Evolutionary conservation across 495 filamentous ascomycete genomes (phyloP), one percentile per base, ranked within the genome.

Genomic region (Penicillium paxilli): DNA sequence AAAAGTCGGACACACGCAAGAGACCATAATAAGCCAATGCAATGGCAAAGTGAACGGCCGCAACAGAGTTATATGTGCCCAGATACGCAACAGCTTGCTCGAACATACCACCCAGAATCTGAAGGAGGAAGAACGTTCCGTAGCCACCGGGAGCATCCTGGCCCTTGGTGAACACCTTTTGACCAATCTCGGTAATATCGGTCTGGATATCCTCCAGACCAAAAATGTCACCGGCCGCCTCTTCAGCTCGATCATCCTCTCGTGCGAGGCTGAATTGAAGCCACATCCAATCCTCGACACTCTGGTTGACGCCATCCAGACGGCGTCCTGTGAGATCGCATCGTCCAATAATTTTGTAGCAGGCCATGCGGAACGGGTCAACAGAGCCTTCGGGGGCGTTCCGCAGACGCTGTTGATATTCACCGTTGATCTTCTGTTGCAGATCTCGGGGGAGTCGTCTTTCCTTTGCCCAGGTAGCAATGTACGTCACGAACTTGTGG

Each of bases 251-350:
- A 62, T 90, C 90, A 49, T 87, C 85, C 64, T 99, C 94, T 49
- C 95, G 79, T 14, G 92, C 91, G 38, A 99, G 85, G 59, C 83
- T 88, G 69, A 98, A 91, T 67, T 98, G 94, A 51, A 99, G 72
- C 94, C 94, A 99, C 69, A 95, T 86, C 91, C 91, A 98, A 66
- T 98, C 95, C 59, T 96, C 90, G 42, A 96, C 85, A 21, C 84
- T 87, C 51, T 87, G 87, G 49, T 83, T 86, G 16, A 98, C 79
- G 44, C 83, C 82, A n/a, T 95, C 89, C 10, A 97, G 78, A 51
- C 80, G 89, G 57, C 92, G 83, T 46, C 87, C 87, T 54, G 72
- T 79, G 17, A 99, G 80, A 60, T 98, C 94, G 72, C 92, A 96
- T 26, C 94, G 91, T 42, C 94, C 94, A 60, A 98, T 87, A 50